Conservation (phyloP, 441 rosid species). For the Pelargonium hybrid region DNA sequence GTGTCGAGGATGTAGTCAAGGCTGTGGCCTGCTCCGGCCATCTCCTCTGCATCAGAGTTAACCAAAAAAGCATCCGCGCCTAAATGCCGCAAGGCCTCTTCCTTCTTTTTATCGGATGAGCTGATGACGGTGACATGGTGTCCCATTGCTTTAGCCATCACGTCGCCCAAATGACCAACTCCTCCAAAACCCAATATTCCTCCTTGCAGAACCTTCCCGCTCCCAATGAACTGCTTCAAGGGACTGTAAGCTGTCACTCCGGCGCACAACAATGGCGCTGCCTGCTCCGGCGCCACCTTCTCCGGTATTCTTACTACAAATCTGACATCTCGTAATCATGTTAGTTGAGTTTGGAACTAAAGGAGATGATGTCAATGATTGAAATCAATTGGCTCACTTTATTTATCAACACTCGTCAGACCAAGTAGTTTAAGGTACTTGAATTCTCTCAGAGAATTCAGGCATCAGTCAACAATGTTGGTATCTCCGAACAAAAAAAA, state of each 20-base stretch:
- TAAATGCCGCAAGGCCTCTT: slow-evolving; percentile 33
- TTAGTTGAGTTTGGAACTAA: background rate
- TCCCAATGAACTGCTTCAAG: slow-evolving; percentile 26
- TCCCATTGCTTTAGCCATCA: slow-evolving; percentile 40
- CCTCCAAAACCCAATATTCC: slow-evolving; percentile 41
- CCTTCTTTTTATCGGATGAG: slow-evolving; percentile 36
- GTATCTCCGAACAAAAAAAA: no score
- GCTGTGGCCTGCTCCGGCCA: slow-evolving; percentile 28
- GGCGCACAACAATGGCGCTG: slow-evolving; percentile 36
- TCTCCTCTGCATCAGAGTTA: slow-evolving; percentile 26
- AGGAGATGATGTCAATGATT: no score
- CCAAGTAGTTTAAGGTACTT: no score
- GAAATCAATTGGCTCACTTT: no score
- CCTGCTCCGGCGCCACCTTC: slow-evolving; percentile 33
- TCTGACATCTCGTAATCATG: slow-evolving; percentile 14
- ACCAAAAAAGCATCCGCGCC: slow-evolving; percentile 32
- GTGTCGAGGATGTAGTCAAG: slow-evolving; percentile 38
- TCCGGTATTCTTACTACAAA: slow-evolving; percentile 36
- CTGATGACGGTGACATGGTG: slow-evolving; percentile 43
- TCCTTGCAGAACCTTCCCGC: slow-evolving; percentile 18
- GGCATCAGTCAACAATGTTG: no score
- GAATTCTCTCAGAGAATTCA: no score
- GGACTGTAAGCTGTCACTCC: slow-evolving; percentile 46
- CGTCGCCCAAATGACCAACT: slow-evolving; percentile 40
- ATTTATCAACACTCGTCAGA: no score